A percentile compares a stretch with the other conserved stretches of the same genome.
Evolutionary conservation across 768 basidiomycete species (phyloP).

Genomic region (Udeniomyces megalosporus): DNA sequence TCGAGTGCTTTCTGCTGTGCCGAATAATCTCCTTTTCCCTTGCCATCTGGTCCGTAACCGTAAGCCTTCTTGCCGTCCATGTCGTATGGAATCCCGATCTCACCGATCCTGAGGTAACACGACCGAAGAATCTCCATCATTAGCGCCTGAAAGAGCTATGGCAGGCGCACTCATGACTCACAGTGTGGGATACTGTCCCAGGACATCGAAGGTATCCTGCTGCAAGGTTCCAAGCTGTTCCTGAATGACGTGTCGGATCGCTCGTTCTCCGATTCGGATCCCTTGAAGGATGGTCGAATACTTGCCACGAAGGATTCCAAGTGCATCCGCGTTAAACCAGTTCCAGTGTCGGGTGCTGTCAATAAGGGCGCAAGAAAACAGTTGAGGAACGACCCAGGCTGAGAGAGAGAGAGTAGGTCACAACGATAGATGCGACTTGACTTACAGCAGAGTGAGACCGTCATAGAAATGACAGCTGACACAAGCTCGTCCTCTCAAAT

Average conservation of each 20-base stretch:
- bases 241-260: slow-evolving; percentile 64
- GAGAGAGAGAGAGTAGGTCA: not conserved
- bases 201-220: slow-evolving; percentile 48
- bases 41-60: slow-evolving; percentile 48
- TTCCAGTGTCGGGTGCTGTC: slow-evolving; percentile 25
- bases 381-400: not conserved
- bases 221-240: slow-evolving; percentile 68
- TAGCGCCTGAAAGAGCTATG: no score
- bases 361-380: not conserved
- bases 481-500: slow-evolving; percentile 22
- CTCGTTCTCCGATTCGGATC: slow-evolving; percentile 61
- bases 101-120: slow-evolving; percentile 43
- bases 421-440: not conserved
- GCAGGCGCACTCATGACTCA: not conserved
- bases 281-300: slow-evolving; percentile 43
- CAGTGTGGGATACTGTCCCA: slow-evolving; percentile 58
- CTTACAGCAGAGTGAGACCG: slow-evolving; percentile 28
- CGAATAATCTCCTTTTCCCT: slow-evolving; percentile 55
- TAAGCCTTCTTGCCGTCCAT: slow-evolving; percentile 79
- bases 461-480: slow-evolving; percentile 27
- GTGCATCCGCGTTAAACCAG: slow-evolving; percentile 59
- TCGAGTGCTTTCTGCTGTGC: slow-evolving; percentile 71
- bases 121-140: not conserved
- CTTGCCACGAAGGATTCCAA: slow-evolving; percentile 67
- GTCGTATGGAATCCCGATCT: slow-evolving; percentile 53